Conservation (phyloP, 495 filamentous ascomycete species). For the Talaromyces adpressus region DNA sequence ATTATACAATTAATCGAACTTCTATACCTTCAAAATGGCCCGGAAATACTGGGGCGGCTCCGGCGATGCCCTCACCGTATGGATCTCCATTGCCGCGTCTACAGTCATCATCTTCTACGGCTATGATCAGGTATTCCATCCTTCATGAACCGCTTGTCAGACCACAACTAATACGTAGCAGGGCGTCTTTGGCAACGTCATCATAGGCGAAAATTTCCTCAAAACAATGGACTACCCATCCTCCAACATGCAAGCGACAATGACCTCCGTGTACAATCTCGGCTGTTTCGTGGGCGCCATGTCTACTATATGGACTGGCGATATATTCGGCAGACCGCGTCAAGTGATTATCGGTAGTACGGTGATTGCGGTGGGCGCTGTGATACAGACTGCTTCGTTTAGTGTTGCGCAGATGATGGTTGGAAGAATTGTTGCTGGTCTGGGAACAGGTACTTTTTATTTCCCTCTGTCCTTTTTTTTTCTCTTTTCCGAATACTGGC, state of each 20-base stretch:
- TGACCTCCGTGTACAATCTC: conserved; percentile 52
- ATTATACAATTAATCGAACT: not conserved
- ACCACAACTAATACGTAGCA: not conserved
- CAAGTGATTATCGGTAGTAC: conserved; percentile 42
- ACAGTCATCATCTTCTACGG: conserved; percentile 8
- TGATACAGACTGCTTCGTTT: conserved; percentile 48
- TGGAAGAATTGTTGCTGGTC: conserved; percentile 36
- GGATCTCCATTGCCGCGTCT: conserved; percentile 2
- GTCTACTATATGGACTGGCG: conserved; percentile 39
- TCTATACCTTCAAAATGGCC: not conserved
- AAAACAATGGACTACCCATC: conserved; percentile 12
- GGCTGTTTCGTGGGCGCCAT: conserved; percentile 52
- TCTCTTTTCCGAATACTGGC: not conserved
- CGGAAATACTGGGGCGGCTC: conserved; percentile 8
- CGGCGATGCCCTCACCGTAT: conserved; percentile 5
- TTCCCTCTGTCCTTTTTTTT: not conserved
- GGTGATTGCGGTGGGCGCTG: conserved; percentile 48
- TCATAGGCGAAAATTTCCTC: conserved; percentile 21
- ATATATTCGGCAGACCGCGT: conserved; percentile 45
- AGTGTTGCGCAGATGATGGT: conserved; percentile 51
- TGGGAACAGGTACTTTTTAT: conserved; percentile 9
- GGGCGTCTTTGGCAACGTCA: conserved; percentile 27
- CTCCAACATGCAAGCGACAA: conserved; percentile 8
- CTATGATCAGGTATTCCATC: conserved; percentile 1
- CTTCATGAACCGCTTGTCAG: not conserved